These are phyloP conservation scores for Plasmopara viticola DNA, from an alignment of 352 stramenopile genomes.

Conservation along the genomic window DNA sequence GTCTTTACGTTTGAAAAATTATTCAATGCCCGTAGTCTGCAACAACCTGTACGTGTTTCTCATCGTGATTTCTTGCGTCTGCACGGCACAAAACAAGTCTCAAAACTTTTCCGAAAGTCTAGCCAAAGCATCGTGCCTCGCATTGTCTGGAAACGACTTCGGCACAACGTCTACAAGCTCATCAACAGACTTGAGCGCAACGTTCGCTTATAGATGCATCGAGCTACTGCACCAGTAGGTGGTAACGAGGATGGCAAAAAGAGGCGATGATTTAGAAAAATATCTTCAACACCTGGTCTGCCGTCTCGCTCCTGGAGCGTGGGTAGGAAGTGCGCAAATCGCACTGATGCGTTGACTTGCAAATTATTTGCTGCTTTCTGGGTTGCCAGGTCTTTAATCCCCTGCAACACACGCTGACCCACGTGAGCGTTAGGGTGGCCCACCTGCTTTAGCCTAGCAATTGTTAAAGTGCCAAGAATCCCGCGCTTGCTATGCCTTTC, in stretches of 20 bases:
- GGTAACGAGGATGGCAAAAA: slow-evolving; percentile 65
- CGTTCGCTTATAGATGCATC: slow-evolving; percentile 68
- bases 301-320: slow-evolving; percentile 69
- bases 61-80: slow-evolving; percentile 67
- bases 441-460: slow-evolving; percentile 54
- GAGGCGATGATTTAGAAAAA: slow-evolving; percentile 49
- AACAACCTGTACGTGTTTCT: slow-evolving; percentile 76
- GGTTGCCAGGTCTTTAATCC: slow-evolving; percentile 52
- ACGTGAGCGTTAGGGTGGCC: slow-evolving; percentile 80
- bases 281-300: slow-evolving; percentile 52
- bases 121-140: slow-evolving; percentile 45
- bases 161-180: slow-evolving; percentile 55
- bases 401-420: slow-evolving; percentile 59
- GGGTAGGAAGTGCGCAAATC: slow-evolving; percentile 72
- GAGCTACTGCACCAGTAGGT: slow-evolving; percentile 78
- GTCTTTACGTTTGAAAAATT: slow-evolving; percentile 3
- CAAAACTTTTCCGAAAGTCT: slow-evolving; percentile 75
- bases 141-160: slow-evolving; percentile 45
- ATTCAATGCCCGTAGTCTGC: slow-evolving; percentile 14
- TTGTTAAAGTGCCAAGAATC: slow-evolving; percentile 49
- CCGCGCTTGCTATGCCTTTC: slow-evolving; percentile 56
- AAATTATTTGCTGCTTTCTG: slow-evolving; percentile 46
- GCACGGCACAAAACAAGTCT: slow-evolving; percentile 54
- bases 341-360: slow-evolving; percentile 57
- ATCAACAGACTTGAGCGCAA: slow-evolving; percentile 64